Evolutionary conservation across 768 basidiomycete species (phyloP).

Genomic region (Serpula lacrymans): DNA sequence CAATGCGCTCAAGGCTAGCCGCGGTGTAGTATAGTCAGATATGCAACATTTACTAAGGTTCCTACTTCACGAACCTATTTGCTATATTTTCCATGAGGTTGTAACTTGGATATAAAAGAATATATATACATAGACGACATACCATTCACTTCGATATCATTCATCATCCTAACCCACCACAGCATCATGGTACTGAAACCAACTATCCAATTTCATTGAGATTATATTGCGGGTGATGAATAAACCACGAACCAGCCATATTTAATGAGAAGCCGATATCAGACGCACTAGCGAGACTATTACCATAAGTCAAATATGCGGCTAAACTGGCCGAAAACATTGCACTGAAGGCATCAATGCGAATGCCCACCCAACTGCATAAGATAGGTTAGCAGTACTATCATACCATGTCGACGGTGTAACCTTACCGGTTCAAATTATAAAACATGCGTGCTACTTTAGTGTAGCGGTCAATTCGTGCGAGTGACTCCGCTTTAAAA

Average conservation of each 20-base stretch:
- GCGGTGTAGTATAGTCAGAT: not conserved
- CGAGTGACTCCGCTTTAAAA: slow-evolving; percentile 39
- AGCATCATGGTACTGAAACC: slow-evolving; percentile 56
- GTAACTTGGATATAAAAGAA: slow-evolving; percentile 14
- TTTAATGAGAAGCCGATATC: slow-evolving; percentile 37
- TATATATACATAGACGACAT: slow-evolving; percentile 3
- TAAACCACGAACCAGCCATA: slow-evolving; percentile 34
- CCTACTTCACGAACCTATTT: no score
- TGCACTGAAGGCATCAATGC: slow-evolving; percentile 56
- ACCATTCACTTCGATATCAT: slow-evolving; percentile 46
- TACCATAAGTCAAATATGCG: slow-evolving; percentile 47
- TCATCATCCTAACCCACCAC: slow-evolving; percentile 42
- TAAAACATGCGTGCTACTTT: slow-evolving; percentile 41
- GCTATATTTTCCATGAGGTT: no score
- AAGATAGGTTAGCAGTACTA: not conserved
- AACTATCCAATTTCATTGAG: slow-evolving; percentile 25
- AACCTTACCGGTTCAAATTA: slow-evolving; percentile 40
- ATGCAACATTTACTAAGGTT: no score
- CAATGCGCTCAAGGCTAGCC: slow-evolving; percentile 45
- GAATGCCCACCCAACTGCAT: slow-evolving; percentile 43
- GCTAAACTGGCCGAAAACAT: slow-evolving; percentile 49
- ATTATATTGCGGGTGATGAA: not conserved
- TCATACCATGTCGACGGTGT: not conserved
- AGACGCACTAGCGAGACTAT: slow-evolving; percentile 37
- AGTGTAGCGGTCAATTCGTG: slow-evolving; percentile 47